Evolutionary conservation across 371 early-diverging fungal genomes (phyloP), one percentile per base, ranked within the genome.

Genomic region (Enterocytospora artemiae): DNA sequence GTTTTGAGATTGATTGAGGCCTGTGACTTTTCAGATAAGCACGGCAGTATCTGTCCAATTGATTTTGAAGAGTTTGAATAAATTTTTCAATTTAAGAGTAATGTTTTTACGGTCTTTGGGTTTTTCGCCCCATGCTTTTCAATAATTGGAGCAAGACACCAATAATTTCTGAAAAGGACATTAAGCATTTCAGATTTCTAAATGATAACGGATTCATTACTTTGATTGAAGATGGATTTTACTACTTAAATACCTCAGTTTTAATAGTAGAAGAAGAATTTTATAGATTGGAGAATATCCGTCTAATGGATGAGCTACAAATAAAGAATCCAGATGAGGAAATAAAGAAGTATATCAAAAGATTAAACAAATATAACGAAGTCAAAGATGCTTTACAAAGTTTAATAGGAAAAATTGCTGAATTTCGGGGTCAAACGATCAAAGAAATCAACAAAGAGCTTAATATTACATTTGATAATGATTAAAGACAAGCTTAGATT

Each of bases 1-100:
- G 83, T 87, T 31, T 73, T 95, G 52, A 87, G 98, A 72, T 81
- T 93, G 16, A 79, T 97, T 58, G 85, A 93, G 81, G 97, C 94
- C 24, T 81, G 93, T 72, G 85, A 90, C 78, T 62, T 59, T 48
- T 24, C 84, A 64, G 91, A 90, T 65, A 82, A 86, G 74, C 81
- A 88, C 75, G 92, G 92, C 1, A 63, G 58, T 1, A 53, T 74
- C 18, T 74, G 74, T 57, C 67, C 67, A 20, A 46, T 69, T 34
- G 63, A 77, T 59, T 74, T 77, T 72, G 46, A 59, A 43, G 37
- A n/a, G n/a, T n/a, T n/a, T n/a, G n/a, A n/a, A n/a, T n/a, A n/a
- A n/a, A n/a, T n/a, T n/a, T n/a, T n/a, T 39, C 14, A 39, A 39
- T 39, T 12, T n/a, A 39, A 12, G 12, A 12, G 39, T 14, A 39